Percentiles rank a stretch among this genome's conserved stretches.
phyloP scores from a whole-genome alignment of 768 basidiomycete genomes.

The Russula sp. region DNA sequence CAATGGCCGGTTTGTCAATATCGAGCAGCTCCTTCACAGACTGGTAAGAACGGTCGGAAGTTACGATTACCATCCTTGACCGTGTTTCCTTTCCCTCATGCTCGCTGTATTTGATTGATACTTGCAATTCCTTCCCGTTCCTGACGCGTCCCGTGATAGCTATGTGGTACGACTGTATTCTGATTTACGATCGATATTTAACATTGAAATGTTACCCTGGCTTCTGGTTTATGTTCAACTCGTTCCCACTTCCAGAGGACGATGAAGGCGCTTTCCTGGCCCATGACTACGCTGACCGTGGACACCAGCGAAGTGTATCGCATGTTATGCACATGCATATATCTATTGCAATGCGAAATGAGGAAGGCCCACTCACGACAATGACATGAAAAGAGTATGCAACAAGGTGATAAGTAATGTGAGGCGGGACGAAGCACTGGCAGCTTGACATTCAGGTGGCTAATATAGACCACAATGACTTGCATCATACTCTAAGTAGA shows the following conservation, averaged over 20 bases:
- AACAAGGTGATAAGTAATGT: background rate
- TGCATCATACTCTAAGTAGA: background rate
- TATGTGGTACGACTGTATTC: background rate
- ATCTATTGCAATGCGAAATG: conserved; percentile 2
- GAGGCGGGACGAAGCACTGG: background rate
- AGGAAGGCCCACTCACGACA: background rate
- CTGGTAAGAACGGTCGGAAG: background rate
- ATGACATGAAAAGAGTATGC: background rate
- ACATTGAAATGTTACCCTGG: too few relatives aligned
- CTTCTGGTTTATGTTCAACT: too few relatives aligned
- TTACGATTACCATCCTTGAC: background rate
- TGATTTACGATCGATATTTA: too few relatives aligned
- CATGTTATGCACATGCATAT: background rate
- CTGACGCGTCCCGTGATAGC: too few relatives aligned
- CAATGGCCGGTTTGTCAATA: background rate
- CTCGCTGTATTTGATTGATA: too few relatives aligned
- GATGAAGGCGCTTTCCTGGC: too few relatives aligned
- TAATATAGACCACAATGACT: background rate
- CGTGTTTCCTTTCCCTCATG: too few relatives aligned
- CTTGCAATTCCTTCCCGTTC: too few relatives aligned
- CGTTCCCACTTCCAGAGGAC: background rate
- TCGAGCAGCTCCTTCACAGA: background rate
- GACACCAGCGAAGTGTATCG: background rate
- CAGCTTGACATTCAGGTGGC: background rate
- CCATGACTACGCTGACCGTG: too few relatives aligned